Conservation (phyloP, 1,284 basidiomycete genomes). For the Takashimella tepidaria region DNA sequence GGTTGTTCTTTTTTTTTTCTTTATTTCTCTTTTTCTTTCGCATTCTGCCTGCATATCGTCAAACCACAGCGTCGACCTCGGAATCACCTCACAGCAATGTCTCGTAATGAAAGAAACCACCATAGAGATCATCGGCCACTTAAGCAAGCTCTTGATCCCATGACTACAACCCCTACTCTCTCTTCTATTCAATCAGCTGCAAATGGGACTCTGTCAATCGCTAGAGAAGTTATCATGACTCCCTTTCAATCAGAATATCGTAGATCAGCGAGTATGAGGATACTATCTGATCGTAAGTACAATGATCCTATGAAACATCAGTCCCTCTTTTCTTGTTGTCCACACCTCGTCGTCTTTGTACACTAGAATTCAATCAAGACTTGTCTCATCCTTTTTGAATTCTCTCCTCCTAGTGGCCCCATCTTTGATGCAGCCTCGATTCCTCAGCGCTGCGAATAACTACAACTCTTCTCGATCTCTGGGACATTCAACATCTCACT, state of each 20-base stretch:
- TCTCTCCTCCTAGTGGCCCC: constrained; percentile 67
- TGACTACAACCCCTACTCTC: constrained; percentile 27
- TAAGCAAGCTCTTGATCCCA: constrained; percentile 33
- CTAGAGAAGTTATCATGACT: constrained; percentile 45
- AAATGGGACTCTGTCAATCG: constrained; percentile 36
- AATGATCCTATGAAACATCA: no score
- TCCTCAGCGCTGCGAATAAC: constrained; percentile 63
- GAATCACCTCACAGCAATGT: no score
- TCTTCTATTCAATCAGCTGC: constrained; percentile 24
- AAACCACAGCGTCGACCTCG: no score
- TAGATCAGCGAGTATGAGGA: constrained; percentile 41
- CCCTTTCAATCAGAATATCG: constrained; percentile 39
- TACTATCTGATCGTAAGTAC: constrained; percentile 45
- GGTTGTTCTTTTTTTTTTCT: no score
- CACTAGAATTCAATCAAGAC: no score
- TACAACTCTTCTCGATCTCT: constrained; percentile 53
- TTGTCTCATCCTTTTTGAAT: no score
- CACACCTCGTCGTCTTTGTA: no score
- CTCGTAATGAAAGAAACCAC: not conserved
- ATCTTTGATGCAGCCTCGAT: constrained; percentile 79
- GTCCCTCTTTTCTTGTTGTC: no score
- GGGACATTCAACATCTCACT: constrained; percentile 23
- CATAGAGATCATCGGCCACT: constrained; percentile 13
- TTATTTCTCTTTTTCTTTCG: no score
- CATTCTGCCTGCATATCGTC: no score